Evolutionary conservation across 495 filamentous ascomycete genomes (phyloP).

Genomic region (Penicillium waksmanii): DNA sequence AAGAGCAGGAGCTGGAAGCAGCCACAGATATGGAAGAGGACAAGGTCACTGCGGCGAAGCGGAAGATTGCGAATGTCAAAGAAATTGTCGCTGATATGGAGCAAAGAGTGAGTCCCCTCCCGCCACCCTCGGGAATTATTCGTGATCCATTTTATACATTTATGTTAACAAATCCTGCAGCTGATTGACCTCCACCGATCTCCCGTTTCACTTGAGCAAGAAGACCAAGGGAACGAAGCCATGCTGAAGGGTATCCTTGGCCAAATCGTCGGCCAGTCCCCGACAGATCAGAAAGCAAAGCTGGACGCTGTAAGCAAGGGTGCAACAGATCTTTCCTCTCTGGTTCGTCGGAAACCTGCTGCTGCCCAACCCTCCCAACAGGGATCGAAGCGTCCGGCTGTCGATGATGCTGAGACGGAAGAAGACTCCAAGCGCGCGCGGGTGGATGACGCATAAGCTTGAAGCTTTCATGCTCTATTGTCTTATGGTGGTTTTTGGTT

Average conservation of each 20-base stretch:
- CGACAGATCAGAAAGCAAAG: slow-evolving; percentile 61
- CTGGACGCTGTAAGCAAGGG: slow-evolving; percentile 77
- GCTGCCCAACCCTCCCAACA: slow-evolving; percentile 23
- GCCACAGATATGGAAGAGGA: slow-evolving; percentile 56
- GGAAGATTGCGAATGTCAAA: slow-evolving; percentile 78
- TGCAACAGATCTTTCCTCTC: slow-evolving; percentile 82
- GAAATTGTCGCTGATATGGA: slow-evolving; percentile 89
- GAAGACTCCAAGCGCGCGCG: slow-evolving; percentile 38
- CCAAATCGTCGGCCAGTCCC: slow-evolving; percentile 68
- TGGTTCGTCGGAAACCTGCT: slow-evolving; percentile 76
- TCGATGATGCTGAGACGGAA: slow-evolving; percentile 25
- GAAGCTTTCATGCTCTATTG: background rate
- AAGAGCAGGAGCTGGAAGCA: slow-evolving; percentile 64
- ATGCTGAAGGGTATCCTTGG: slow-evolving; percentile 71
- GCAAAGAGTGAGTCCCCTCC: slow-evolving; percentile 59
- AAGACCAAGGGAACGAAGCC: slow-evolving; percentile 48
- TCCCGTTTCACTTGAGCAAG: slow-evolving; percentile 63
- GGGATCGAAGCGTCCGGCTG: slow-evolving; percentile 34
- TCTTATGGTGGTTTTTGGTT: background rate
- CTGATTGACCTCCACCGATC: slow-evolving; percentile 76
- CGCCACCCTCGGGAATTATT: slow-evolving; percentile 9
- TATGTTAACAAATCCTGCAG: slow-evolving; percentile 43
- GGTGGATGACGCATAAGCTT: slow-evolving; percentile 23
- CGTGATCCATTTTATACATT: background rate
- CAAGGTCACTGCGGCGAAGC: slow-evolving; percentile 57